phyloP scores from a whole-genome alignment of 2,329 filamentous ascomycete species.

The Aspergillus costaricaensis region DNA sequence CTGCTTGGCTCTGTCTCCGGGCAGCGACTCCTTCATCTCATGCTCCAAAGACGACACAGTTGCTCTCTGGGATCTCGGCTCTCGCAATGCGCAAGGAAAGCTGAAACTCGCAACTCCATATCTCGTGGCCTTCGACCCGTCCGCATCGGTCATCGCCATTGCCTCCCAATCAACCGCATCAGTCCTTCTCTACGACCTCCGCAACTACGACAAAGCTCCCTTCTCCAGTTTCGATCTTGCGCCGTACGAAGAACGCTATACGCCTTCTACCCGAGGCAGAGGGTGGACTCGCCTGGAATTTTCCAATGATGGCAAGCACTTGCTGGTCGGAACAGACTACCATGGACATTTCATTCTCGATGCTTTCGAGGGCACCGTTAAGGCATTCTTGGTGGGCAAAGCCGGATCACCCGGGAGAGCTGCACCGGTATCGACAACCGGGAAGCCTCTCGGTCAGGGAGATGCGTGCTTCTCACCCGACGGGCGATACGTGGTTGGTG shows the following conservation, averaged over 20 bases:
- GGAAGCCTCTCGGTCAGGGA: conserved; percentile 59
- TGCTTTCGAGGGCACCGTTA: conserved; percentile 80
- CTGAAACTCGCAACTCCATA: conserved; percentile 79
- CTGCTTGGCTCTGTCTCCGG: conserved; percentile 78
- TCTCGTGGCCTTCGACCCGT: conserved; percentile 87
- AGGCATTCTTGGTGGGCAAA: conserved; percentile 66
- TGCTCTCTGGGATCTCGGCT: conserved; percentile 83
- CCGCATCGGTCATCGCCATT: conserved; percentile 86
- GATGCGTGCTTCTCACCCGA: conserved; percentile 90
- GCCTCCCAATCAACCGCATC: conserved; percentile 77
- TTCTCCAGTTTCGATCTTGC: conserved; percentile 82
- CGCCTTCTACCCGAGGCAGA: conserved; percentile 49
- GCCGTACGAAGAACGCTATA: conserved; percentile 57
- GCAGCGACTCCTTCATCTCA: conserved; percentile 87
- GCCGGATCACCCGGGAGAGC: conserved; percentile 51
- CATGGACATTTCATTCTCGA: conserved; percentile 90
- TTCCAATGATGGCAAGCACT: conserved; percentile 87
- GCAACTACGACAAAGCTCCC: conserved; percentile 89
- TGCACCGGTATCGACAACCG: conserved; percentile 54
- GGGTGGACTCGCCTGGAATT: conserved; percentile 91
- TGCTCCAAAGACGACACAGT: conserved; percentile 90
- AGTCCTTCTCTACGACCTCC: conserved; percentile 86
- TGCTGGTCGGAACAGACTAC: conserved; percentile 82
- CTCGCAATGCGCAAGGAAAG: conserved; percentile 75
- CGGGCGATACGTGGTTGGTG: conserved; percentile 83